Base-by-base conservation (phyloP, 352 stramenopile species). In the Pythium biforme region DNA sequence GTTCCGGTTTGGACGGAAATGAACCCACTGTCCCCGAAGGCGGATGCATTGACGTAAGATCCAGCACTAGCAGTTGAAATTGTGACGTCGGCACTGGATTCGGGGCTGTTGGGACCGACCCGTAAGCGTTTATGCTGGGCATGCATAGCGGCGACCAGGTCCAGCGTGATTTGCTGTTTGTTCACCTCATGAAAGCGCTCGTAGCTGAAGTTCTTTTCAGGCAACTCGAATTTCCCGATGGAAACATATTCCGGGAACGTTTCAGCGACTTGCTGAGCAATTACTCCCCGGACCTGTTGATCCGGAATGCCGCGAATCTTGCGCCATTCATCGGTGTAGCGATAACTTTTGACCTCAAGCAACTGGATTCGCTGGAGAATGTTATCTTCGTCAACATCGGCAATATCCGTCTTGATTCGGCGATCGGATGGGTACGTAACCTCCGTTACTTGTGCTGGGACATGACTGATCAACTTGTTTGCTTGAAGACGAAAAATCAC, bases 171-270 rank as follows among this genome's bases (percentile, higher is more conserved):
- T 23, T 79, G 77, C 47, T 96, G 87, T 62, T 98, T 98, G 75
- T 98, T 92, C 31, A 98, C 90, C 81, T 98, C 89, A 57, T 96
- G 83, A 63, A 98, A 98, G 46, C 96, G 64, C 39, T 95, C 74
- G 31, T 97, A 80, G 10, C 74, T 85, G 58, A 97, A 95, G 45
- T 90, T 86, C 62, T 96, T 94, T 56, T 97, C 90, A 0, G 79
- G 82, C 14, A 98, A 55, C 23, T 77, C 58, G 58, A 92, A 95
- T n/a, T 91, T 84, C 26, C 92, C 81, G 19, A 96, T 70, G 43
- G 87, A 83, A 31, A 98, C 77, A 63, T 98, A 94, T 70, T 98
- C 95, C 23, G 94, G 94, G 66, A 98, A 98, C 0, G 94, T 84
- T 52, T 96, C 75, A 12, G 57, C 67, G 19, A 97, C 76, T 74